Percentiles rank a stretch among this genome's conserved stretches.
Evolutionary conservation across 2,329 filamentous ascomycete genomes (phyloP).

Genomic region (Bipolaris cookei): DNA sequence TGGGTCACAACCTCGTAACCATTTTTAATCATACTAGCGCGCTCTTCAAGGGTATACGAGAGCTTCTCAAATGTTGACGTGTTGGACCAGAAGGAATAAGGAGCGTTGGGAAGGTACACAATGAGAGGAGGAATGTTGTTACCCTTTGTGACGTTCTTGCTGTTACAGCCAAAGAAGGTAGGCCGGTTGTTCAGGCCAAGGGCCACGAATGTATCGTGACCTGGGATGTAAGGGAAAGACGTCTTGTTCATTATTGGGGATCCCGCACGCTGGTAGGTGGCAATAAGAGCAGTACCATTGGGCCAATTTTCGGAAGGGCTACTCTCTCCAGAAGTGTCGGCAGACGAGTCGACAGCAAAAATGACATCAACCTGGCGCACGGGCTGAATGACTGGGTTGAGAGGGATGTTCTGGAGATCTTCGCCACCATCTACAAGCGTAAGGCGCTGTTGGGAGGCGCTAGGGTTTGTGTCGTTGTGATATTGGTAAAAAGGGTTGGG

Average conservation of each 20-base stretch:
- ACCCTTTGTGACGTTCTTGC: conserved; percentile 63
- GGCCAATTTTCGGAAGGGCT: conserved; percentile 65
- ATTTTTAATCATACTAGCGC: conserved; percentile 83
- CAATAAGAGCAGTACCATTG: conserved; percentile 76
- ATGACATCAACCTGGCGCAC: conserved; percentile 76
- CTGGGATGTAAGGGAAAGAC: conserved; percentile 74
- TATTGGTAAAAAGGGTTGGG: conserved; percentile 79
- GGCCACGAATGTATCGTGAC: conserved; percentile 79
- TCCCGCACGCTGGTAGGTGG: conserved; percentile 72
- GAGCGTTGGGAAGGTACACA: conserved; percentile 87
- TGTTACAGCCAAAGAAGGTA: conserved; percentile 81
- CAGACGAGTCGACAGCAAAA: conserved; percentile 79
- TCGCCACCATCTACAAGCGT: conserved; percentile 80
- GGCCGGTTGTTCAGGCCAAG: conserved; percentile 75
- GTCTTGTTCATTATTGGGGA: conserved; percentile 69
- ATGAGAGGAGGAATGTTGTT: conserved; percentile 67
- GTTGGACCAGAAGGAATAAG: conserved; percentile 79
- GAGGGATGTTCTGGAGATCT: conserved; percentile 78
- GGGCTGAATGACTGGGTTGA: conserved; percentile 78
- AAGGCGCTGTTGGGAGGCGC: conserved; percentile 61
- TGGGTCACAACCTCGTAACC: conserved; percentile 84
- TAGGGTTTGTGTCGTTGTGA: conserved; percentile 65
- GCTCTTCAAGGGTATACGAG: conserved; percentile 67
- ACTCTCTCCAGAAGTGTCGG: conserved; percentile 63
- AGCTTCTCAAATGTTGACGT: conserved; percentile 73